Conservation (phyloP, 164 flowering plant genomes). For the Amborella trichopoda region DNA sequence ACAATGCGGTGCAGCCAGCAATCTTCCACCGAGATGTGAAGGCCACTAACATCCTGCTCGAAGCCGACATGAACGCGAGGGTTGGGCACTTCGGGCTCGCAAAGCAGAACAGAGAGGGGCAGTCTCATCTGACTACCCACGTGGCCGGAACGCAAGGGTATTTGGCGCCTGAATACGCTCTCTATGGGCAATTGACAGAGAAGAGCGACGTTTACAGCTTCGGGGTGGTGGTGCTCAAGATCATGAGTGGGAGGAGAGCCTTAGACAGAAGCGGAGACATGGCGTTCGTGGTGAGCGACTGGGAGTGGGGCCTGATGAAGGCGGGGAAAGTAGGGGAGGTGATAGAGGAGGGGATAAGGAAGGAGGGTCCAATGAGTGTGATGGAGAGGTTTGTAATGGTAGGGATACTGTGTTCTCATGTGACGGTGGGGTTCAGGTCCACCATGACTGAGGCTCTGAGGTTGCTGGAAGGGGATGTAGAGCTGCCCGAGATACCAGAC, state of each 20-base stretch:
- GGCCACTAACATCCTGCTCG: constrained; percentile 70
- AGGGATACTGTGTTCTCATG: constrained; percentile 82
- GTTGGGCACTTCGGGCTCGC: constrained; percentile 81
- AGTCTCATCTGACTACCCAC: constrained; percentile 79
- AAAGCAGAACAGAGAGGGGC: constrained; percentile 59
- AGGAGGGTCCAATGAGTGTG: constrained; percentile 32
- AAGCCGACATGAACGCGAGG: constrained; percentile 59
- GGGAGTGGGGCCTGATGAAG: constrained; percentile 77
- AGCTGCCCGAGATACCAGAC: constrained; percentile 66
- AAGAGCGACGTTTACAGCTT: constrained; percentile 87
- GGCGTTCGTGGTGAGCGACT: constrained; percentile 60
- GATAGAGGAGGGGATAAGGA: constrained; percentile 33
- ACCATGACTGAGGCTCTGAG: constrained; percentile 60
- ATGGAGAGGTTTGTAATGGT: constrained; percentile 70
- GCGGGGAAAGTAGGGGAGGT: constrained; percentile 38
- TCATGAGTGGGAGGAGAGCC: constrained; percentile 78
- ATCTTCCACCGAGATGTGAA: constrained; percentile 73
- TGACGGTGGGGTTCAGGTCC: constrained; percentile 78
- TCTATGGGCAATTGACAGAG: constrained; percentile 85
- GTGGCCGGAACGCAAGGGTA: constrained; percentile 89
- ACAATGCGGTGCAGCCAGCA: constrained; percentile 74
- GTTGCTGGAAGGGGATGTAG: constrained; percentile 86
- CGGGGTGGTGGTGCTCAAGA: constrained; percentile 66
- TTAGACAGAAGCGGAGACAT: constrained; percentile 37
- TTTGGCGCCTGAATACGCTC: constrained; percentile 76